A percentile compares a stretch with the other conserved stretches of the same genome.
These are phyloP conservation scores for Yueomyces sinensis DNA, from an alignment of 805 yeast genomes.

Conservation along the genomic window DNA sequence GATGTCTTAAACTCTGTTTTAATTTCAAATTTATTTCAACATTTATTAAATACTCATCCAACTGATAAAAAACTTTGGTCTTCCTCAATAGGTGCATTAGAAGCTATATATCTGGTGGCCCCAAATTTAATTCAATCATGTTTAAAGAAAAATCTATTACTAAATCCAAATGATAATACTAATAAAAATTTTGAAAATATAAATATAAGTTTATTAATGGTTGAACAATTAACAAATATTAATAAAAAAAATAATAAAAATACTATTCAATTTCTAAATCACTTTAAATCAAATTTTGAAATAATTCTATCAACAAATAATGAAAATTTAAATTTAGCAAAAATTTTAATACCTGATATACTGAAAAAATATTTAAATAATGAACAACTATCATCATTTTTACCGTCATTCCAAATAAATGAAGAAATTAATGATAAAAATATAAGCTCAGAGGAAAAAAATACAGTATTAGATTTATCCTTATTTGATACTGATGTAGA, in stretches of 20 bases:
- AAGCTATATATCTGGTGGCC: slow-evolving; percentile 18
- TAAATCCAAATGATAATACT: not conserved
- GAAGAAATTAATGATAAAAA: not conserved
- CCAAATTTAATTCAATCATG: slow-evolving; percentile 7
- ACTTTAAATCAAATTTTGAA: slow-evolving; percentile 23
- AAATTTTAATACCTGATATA: slow-evolving; percentile 17
- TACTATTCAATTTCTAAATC: slow-evolving; percentile 18
- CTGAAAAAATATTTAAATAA: slow-evolving; percentile 11
- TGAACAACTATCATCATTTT: not conserved
- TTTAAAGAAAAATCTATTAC: slow-evolving; percentile 2
- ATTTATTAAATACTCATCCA: slow-evolving; percentile 5
- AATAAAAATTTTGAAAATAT: slow-evolving; percentile 2
- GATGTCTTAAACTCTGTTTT: slow-evolving; percentile 6
- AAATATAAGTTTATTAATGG: slow-evolving; percentile 6
- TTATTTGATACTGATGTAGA: slow-evolving; percentile 14
- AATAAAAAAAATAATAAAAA: slow-evolving; percentile 19
- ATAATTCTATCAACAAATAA: slow-evolving; percentile 17
- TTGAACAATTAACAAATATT: slow-evolving; percentile 17
- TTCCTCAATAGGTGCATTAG: slow-evolving; percentile 19
- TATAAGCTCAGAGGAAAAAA: not conserved
- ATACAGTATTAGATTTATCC: not conserved
- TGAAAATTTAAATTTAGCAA: slow-evolving; percentile 10
- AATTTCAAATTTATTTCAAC: slow-evolving; percentile 5
- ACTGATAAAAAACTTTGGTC: slow-evolving; percentile 19
- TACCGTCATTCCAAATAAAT: not conserved